Conservation (phyloP, 257 asterid genomes). For the Oldenlandia corymbosa region DNA sequence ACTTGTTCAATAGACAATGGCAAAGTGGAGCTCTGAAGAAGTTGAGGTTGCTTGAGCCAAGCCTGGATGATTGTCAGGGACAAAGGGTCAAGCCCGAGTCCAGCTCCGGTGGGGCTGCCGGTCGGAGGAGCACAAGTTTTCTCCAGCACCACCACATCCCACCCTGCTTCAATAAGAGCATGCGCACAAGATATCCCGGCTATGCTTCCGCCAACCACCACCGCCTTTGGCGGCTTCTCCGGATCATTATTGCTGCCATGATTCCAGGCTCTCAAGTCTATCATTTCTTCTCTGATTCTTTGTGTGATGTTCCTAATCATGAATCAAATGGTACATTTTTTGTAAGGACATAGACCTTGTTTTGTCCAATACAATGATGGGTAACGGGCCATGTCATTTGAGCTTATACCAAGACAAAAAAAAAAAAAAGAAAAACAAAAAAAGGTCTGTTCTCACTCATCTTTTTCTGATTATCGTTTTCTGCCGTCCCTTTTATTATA, state of each 20-base stretch:
- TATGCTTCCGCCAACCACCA: constrained; percentile 86
- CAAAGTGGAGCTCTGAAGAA: constrained; percentile 33
- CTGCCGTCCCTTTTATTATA: too few relatives aligned
- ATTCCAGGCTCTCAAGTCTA: constrained; percentile 16
- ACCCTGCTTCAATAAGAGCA: constrained; percentile 60
- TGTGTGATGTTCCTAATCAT: too few relatives aligned
- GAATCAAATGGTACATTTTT: too few relatives aligned
- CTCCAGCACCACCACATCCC: constrained; percentile 86
- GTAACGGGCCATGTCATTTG: too few relatives aligned
- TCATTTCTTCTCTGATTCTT: too few relatives aligned
- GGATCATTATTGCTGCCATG: constrained; percentile 18
- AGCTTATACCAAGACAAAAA: too few relatives aligned
- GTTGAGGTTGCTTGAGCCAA: constrained; percentile 47
- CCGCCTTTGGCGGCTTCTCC: constrained; percentile 57
- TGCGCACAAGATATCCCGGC: constrained; percentile 72
- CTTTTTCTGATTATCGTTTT: too few relatives aligned
- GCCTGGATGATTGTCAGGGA: constrained; percentile 36
- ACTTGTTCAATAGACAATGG: constrained; percentile 68
- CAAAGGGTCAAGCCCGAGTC: constrained; percentile 63
- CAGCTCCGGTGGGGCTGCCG: constrained; percentile 78
- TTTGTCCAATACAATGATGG: too few relatives aligned
- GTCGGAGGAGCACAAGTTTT: constrained; percentile 61
- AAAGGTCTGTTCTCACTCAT: too few relatives aligned
- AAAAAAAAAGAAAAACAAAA: too few relatives aligned
- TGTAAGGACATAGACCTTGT: too few relatives aligned